Base-by-base conservation (phyloP, 352 stramenopile genomes). In the Phytophthora pisi region DNA sequence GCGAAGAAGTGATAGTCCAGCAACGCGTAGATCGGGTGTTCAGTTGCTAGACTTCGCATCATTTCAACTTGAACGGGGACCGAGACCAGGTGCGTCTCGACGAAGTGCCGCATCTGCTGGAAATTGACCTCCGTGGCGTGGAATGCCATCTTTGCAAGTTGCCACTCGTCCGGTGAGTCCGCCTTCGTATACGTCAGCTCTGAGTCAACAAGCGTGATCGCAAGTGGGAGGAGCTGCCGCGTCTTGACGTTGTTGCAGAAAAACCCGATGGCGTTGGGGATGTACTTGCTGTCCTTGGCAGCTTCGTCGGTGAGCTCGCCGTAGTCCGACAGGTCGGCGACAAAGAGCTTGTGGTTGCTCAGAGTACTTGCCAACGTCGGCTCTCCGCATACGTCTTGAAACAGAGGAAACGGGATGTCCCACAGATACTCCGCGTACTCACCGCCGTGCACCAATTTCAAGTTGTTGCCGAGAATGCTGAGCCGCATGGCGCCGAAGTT, bases 31-130 rank as follows among this genome's bases (percentile, higher is more conserved):
- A 86, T 55, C 0, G 78, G 78, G 42, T 86, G 75, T 0, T 74
- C 47, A 0, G 18, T 50, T 0, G 67, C 57, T 47, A 84, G 51
- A 49, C 56, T 73, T 5, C 78, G 73, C 40, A 81, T 70, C 51
- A 79, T 62, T 54, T 84, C 78, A 6, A 82, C 73, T 15, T 78
- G 75, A 13, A 84, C 70, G 4, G 75, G 75, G 10, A 79, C 66
- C 0, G 61, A 74, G 15, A 84, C 24, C 15, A 71, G 60, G 30
- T 77, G 72, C 0, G 66, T 77, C 36, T 76, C 59, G 2, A 69
- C 66, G 2, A 73, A 65, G 20, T 78, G 69, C 45, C 58, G 56
- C 58, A 76, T 74, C 42, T 76, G 59, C 57, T 75, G 70, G 64
- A 75, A 71, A 31, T 75, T 77, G 26, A 73, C 42, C 53, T 79